Conservation (phyloP, 805 yeast species). For the Jamesozyma hellenica region DNA sequence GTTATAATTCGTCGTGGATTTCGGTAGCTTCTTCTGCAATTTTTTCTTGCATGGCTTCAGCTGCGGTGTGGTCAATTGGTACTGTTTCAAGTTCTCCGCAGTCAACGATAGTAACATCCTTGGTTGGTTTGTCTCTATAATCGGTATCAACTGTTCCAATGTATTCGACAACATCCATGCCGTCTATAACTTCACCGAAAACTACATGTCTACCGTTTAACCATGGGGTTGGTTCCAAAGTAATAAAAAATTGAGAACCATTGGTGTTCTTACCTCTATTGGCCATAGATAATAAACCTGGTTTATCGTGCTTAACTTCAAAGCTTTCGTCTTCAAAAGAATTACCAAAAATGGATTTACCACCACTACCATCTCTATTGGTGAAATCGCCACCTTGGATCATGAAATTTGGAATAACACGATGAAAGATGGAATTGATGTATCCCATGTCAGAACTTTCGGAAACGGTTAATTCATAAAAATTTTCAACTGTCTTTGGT, state of each 20-base stretch:
- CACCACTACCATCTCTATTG: slow-evolving; percentile 88
- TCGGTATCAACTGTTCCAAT: slow-evolving; percentile 43
- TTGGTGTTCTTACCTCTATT: slow-evolving; percentile 95
- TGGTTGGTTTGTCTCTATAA: slow-evolving; percentile 6
- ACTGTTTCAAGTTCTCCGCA: slow-evolving; percentile 12
- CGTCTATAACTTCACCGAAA: slow-evolving; percentile 80
- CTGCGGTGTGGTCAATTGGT: slow-evolving; percentile 1
- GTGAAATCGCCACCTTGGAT: slow-evolving; percentile 81
- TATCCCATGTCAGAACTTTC: slow-evolving; percentile 81
- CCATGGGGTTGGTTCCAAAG: slow-evolving; percentile 65
- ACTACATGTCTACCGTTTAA: slow-evolving; percentile 88
- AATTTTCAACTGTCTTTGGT: slow-evolving; percentile 89
- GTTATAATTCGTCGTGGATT: slow-evolving; percentile 4
- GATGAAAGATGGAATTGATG: slow-evolving; percentile 79
- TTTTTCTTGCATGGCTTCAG: slow-evolving; percentile 4
- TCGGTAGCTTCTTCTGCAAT: background rate
- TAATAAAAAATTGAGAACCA: slow-evolving; percentile 91
- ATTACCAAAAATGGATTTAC: slow-evolving; percentile 72
- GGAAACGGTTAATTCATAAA: slow-evolving; percentile 85
- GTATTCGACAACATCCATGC: slow-evolving; percentile 69
- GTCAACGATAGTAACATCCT: slow-evolving; percentile 6
- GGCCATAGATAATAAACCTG: slow-evolving; percentile 86
- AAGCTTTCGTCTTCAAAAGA: slow-evolving; percentile 66
- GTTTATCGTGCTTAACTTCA: slow-evolving; percentile 55
- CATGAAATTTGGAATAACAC: slow-evolving; percentile 67